Conservation (phyloP, 129 eudicot species). For the Silybum marianum region DNA sequence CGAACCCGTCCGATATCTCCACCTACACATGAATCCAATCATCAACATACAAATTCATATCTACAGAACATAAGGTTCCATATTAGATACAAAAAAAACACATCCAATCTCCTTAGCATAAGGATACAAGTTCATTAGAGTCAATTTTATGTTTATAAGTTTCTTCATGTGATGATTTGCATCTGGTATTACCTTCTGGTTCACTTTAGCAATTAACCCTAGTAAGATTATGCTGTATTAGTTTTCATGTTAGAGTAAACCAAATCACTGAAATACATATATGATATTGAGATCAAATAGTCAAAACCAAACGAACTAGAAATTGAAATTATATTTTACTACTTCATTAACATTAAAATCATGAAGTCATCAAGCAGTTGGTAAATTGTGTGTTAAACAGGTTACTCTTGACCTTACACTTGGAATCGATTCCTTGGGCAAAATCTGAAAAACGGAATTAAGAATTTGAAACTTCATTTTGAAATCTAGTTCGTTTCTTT, state of each 20-base stretch:
- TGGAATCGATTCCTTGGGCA: neutral
- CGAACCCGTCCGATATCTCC: conserved; percentile 53
- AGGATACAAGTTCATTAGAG: conserved; percentile 5
- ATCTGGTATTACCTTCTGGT: neutral
- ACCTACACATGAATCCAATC: conserved; percentile 34
- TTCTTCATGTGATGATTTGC: neutral
- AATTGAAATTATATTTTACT: neutral
- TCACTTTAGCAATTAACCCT: neutral
- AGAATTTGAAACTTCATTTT: neutral
- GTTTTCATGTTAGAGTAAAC: neutral
- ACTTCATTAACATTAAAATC: neutral
- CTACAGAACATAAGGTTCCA: conserved; percentile 10
- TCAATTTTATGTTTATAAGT: neutral
- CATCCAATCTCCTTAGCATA: conserved; percentile 1
- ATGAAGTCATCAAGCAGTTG: neutral
- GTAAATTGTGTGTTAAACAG: neutral
- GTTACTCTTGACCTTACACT: neutral
- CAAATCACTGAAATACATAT: neutral
- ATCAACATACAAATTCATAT: neutral
- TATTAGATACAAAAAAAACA: neutral
- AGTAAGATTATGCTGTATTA: neutral
- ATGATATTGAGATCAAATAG: neutral
- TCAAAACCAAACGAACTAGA: neutral
- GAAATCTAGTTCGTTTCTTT: neutral
- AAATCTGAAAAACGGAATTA: neutral